phyloP scores from a whole-genome alignment of 1,139 yeast genomes.

The Taiozyma sp. region DNA sequence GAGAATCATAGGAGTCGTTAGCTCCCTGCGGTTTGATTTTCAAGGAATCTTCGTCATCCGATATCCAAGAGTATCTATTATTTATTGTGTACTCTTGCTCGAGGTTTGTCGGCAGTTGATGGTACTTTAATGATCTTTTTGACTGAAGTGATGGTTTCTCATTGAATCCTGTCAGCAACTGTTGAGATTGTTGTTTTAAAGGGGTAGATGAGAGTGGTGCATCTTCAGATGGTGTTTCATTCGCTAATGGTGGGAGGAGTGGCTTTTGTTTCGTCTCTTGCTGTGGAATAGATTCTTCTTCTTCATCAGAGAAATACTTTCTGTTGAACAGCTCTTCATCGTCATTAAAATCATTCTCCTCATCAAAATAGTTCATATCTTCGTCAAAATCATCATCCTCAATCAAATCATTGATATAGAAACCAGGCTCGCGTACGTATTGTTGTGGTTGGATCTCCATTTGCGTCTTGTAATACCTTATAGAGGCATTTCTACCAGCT shows the following conservation, averaged over 20 bases:
- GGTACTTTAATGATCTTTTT: slow-evolving; percentile 19
- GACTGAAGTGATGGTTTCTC: slow-evolving; percentile 3
- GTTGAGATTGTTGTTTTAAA: neutral
- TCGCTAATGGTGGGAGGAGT: neutral
- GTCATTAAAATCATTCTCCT: slow-evolving; percentile 30
- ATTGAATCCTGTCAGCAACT: neutral
- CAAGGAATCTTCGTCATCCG: slow-evolving; percentile 28
- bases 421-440: slow-evolving; percentile 17
- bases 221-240: neutral
- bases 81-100: slow-evolving; percentile 19
- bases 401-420: slow-evolving; percentile 32
- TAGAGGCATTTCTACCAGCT: slow-evolving; percentile 57
- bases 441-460: slow-evolving; percentile 11
- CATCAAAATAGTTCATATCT: slow-evolving; percentile 42
- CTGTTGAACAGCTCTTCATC: slow-evolving; percentile 39
- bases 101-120: slow-evolving; percentile 17
- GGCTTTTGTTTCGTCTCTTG: neutral
- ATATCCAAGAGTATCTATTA: slow-evolving; percentile 35
- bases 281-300: slow-evolving; percentile 13
- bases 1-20: slow-evolving; percentile 18
- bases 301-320: slow-evolving; percentile 35
- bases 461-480: slow-evolving; percentile 49
- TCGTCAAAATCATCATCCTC: slow-evolving; percentile 53
- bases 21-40: neutral
- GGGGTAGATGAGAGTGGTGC: neutral